Evolutionary conservation across 1,284 basidiomycete species (phyloP).

Genomic region (Cystobasidium slooffiae): DNA sequence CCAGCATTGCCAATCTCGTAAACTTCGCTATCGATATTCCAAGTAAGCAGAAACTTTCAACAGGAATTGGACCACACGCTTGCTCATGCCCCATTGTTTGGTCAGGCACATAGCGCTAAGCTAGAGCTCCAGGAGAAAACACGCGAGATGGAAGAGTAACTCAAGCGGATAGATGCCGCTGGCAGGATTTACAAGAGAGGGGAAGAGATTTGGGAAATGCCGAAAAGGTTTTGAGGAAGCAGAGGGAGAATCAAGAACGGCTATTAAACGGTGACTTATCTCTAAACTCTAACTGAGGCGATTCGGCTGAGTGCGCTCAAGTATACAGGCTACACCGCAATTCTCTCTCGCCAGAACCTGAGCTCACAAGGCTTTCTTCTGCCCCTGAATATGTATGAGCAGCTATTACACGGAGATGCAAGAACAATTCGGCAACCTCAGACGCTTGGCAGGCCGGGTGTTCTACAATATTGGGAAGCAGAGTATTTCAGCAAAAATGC

Average conservation of each 20-base stretch:
- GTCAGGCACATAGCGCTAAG: conserved; percentile 20
- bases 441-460: conserved; percentile 22
- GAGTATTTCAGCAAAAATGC: conserved; percentile 5
- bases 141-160: conserved; percentile 19
- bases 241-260: conserved; percentile 24
- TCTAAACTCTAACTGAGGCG: conserved; percentile 12
- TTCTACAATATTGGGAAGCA: conserved; percentile 24
- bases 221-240: conserved; percentile 24
- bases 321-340: conserved; percentile 22
- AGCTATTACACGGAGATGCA: conserved; percentile 16
- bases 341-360: conserved; percentile 25
- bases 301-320: conserved; percentile 25
- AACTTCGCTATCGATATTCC: conserved; percentile 28
- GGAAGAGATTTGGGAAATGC: conserved; percentile 18
- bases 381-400: conserved; percentile 20
- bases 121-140: conserved; percentile 20
- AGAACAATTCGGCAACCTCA: conserved; percentile 18
- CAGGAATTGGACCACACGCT: conserved; percentile 23
- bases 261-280: conserved; percentile 23
- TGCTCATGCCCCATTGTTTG: conserved; percentile 20
- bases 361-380: conserved; percentile 19
- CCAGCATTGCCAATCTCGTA: conserved; percentile 20
- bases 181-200: conserved; percentile 21
- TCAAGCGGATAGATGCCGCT: conserved; percentile 20
- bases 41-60: conserved; percentile 16